These are phyloP conservation scores for Malbranchea zuffiana DNA, from an alignment of 2,329 filamentous ascomycete genomes.

Conservation along the genomic window DNA sequence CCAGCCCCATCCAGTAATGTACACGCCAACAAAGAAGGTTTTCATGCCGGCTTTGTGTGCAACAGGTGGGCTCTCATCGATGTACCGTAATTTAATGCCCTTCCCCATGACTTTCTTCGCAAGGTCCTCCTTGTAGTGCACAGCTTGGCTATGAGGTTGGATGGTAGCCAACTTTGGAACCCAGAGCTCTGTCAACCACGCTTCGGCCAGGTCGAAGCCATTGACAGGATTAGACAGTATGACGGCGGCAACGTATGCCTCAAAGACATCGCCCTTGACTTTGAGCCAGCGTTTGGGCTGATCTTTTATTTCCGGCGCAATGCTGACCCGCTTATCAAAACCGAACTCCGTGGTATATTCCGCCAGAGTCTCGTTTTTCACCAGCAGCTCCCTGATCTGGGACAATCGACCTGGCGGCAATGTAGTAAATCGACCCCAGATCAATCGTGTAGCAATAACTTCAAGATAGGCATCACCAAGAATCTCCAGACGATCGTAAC, in stretches of 20 bases:
- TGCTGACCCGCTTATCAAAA: conserved; percentile 52
- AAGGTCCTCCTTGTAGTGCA: conserved; percentile 45
- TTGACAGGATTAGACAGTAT: conserved; percentile 54
- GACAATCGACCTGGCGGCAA: conserved; percentile 58
- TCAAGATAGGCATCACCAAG: conserved; percentile 81
- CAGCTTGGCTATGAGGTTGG: conserved; percentile 18
- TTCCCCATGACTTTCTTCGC: conserved; percentile 44
- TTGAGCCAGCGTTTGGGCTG: conserved; percentile 53
- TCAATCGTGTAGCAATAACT: conserved; percentile 60
- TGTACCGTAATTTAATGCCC: conserved; percentile 52
- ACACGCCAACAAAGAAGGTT: conserved; percentile 37
- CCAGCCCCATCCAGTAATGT: conserved; percentile 40
- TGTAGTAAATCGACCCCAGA: conserved; percentile 59
- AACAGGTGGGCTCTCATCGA: conserved; percentile 30
- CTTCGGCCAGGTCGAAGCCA: conserved; percentile 51
- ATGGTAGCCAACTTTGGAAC: conserved; percentile 45
- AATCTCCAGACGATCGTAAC: conserved; percentile 79
- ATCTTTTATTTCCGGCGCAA: conserved; percentile 40
- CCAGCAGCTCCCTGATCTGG: conserved; percentile 64
- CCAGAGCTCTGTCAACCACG: conserved; percentile 71
- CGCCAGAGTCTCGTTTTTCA: conserved; percentile 70
- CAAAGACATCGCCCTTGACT: conserved; percentile 75
- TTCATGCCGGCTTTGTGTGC: conserved; percentile 28
- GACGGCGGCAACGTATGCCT: conserved; percentile 75
- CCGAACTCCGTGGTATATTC: conserved; percentile 59